A percentile compares a stretch with the other conserved stretches of the same genome.
Evolutionary conservation across 805 yeast species (phyloP).

Genomic region (Wickerhamiella spandovensis): DNA sequence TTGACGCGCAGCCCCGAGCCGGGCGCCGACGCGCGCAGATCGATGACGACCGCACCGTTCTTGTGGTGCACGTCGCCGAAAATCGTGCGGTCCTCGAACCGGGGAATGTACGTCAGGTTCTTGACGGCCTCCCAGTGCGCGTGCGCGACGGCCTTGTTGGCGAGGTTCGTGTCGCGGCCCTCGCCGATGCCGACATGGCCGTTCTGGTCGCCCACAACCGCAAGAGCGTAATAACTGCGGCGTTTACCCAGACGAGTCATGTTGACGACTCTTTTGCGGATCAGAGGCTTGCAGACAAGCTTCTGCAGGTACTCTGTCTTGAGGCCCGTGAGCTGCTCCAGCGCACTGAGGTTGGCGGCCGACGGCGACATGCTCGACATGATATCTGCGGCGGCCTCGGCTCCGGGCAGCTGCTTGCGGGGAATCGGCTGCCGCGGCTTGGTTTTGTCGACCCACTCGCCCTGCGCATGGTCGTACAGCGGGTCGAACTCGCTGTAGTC

Average conservation of each 20-base stretch:
- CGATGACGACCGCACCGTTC: slow-evolving; percentile 74
- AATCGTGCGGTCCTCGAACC: slow-evolving; percentile 85
- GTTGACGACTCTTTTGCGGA: slow-evolving; percentile 61
- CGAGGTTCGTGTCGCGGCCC: slow-evolving; percentile 74
- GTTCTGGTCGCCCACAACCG: slow-evolving; percentile 81
- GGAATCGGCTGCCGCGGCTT: slow-evolving; percentile 48
- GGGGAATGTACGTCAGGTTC: slow-evolving; percentile 65
- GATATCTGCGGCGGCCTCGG: slow-evolving; percentile 22
- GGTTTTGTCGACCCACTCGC: slow-evolving; percentile 34
- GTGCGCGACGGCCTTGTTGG: slow-evolving; percentile 59
- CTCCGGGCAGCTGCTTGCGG: slow-evolving; percentile 39
- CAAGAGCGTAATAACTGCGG: slow-evolving; percentile 65
- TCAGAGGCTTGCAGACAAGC: slow-evolving; percentile 20
- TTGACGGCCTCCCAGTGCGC: slow-evolving; percentile 93
- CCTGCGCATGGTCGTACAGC: slow-evolving; percentile 52
- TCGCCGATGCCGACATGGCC: slow-evolving; percentile 94
- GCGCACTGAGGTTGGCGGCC: slow-evolving; percentile 22
- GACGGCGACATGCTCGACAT: slow-evolving; percentile 19
- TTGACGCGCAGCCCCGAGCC: slow-evolving; percentile 91
- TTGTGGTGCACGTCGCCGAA: slow-evolving; percentile 71
- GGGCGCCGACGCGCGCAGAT: slow-evolving; percentile 75
- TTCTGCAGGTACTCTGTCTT: slow-evolving; percentile 16
- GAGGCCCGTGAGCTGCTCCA: slow-evolving; percentile 24
- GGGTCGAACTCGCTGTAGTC: slow-evolving; percentile 63
- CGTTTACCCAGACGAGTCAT: slow-evolving; percentile 47